Base-by-base conservation (phyloP, 129 eudicot species). In the Centella asiatica region DNA sequence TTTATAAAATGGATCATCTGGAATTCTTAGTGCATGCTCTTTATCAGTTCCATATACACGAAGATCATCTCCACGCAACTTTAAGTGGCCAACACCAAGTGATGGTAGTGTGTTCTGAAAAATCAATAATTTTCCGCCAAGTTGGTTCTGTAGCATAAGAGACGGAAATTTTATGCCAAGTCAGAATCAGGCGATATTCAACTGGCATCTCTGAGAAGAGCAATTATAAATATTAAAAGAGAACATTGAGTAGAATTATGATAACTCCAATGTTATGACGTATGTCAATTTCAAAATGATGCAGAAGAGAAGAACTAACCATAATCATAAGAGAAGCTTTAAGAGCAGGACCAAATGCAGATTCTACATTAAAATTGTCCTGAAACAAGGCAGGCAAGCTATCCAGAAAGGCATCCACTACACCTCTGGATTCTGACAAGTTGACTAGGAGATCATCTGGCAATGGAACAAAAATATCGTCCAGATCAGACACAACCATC, bases 371-470 rank as follows among this genome's bases (percentile, higher is more conserved):
- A 42, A 82, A 75, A 50, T 78, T 92, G 65, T 76, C 96, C 77
- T 82, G 95, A 77, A 92, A 92, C 96, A 92, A 82, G 60, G 90
- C 44, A 54, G 96, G 95, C 65, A 92, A 69, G 72, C 99, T 87
- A 78, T 87, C 95, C 18, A 92, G 83, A 72, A 92, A 87, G 13
- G 99, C 81, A 60, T 92, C 99, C 57, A 92, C 90, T 74, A 92
- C 99, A 67, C 59, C 54, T 76, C 96, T 87, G 61, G 99, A 92
- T 68, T 92, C 99, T 71, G 96, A 87, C 72, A 92, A 74, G 79
- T 92, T 92, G 74, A 92, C 99, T 23, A 92, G 95, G 40, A 92
- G 99, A 83, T 92, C 99, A 80, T 92, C 99, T 48, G 99, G 99
- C 72, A 92, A 80, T 34, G 99, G 99, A 52, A 84, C 79, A 82